phyloP scores from a whole-genome alignment of 1,284 basidiomycete species.

The Abortiporus biennis region DNA sequence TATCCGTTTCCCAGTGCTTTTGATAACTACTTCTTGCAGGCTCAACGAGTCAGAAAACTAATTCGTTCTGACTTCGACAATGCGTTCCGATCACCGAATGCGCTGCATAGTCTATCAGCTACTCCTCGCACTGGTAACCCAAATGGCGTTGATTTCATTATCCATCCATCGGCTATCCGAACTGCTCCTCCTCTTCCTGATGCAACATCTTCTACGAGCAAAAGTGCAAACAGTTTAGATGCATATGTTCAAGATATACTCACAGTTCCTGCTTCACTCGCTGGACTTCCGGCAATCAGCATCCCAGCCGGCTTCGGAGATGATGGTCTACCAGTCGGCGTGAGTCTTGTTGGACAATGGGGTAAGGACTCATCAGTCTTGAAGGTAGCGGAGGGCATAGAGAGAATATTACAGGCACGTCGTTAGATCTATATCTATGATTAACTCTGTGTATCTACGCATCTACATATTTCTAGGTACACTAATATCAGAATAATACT shows the following conservation, averaged over 20 bases:
- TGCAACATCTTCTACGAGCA: neutral
- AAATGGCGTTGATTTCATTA: conserved; percentile 68
- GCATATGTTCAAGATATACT: conserved; percentile 89
- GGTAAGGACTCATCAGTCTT: conserved; percentile 72
- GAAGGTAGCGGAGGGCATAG: conserved; percentile 39
- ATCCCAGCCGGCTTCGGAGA: conserved; percentile 53
- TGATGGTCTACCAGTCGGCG: conserved; percentile 82
- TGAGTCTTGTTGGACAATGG: conserved; percentile 89
- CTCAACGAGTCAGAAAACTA: conserved; percentile 71
- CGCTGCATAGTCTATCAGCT: conserved; percentile 24
- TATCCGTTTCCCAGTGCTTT: conserved; percentile 59
- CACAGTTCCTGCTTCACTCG: conserved; percentile 88
- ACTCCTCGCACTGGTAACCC: conserved; percentile 4
- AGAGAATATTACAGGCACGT: no score
- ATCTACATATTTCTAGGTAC: neutral
- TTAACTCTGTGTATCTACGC: neutral
- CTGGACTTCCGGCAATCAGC: conserved; percentile 80
- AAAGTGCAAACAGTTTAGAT: conserved; percentile 28
- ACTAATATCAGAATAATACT: no score
- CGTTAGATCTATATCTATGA: neutral
- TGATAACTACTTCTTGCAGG: conserved; percentile 95
- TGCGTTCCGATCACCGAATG: conserved; percentile 57
- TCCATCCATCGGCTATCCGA: conserved; percentile 82
- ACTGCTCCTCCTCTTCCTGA: conserved; percentile 59
- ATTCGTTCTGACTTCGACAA: conserved; percentile 73